Base-by-base conservation (phyloP, 768 basidiomycete genomes). In the Auricularia auricula-judae region DNA sequence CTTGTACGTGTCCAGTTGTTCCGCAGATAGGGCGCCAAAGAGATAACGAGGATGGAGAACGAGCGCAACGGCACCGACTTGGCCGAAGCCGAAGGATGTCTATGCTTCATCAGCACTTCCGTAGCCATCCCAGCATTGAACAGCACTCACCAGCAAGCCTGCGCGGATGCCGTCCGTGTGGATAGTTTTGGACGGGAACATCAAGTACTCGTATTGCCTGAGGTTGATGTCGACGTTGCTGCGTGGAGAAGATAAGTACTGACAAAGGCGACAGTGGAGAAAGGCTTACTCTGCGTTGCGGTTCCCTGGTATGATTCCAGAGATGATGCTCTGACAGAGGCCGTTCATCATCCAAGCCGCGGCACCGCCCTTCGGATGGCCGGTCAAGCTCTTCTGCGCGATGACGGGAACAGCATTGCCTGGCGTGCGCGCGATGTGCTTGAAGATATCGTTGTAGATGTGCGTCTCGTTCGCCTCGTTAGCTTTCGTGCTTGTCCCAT, bases 311-410 rank as follows among this genome's bases (percentile, higher is more conserved):
- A 99, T 81, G 67, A 96, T 82, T 62, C 95, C 97, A 56, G 86
- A 85, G 67, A 80, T 81, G 66, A 99, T 82, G 11, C 86, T 86
- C 74, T 99, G 94, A 63, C 93, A 76, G 64, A 98, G 81, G 69
- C 97, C 97, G 70, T 86, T 88, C 82, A 97, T 85, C 77, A 94
- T 92, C 96, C 94, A 98, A 1, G 94, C 91, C 63, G 96, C 96
- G n/a, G 97, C 92, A 66, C 96, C 97, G 75, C 97, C 97, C 81
- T 99, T 99, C 11, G 96, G 88, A 73, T 99, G 96, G 66, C 97
- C 97, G 36, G 96, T 88, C 61, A 99, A 81, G 74, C 89, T 93
- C 83, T 99, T 99, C 76, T 98, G 97, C 2, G 97, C 93, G 75
- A 98, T 89, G 71, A 97, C 86, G 3, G 97, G 97, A 59, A 96